A percentile compares a stretch with the other conserved stretches of the same genome.
Conservation (phyloP, 208 protist genomes). For the Leptomonas pyrrhocoris region DNA sequence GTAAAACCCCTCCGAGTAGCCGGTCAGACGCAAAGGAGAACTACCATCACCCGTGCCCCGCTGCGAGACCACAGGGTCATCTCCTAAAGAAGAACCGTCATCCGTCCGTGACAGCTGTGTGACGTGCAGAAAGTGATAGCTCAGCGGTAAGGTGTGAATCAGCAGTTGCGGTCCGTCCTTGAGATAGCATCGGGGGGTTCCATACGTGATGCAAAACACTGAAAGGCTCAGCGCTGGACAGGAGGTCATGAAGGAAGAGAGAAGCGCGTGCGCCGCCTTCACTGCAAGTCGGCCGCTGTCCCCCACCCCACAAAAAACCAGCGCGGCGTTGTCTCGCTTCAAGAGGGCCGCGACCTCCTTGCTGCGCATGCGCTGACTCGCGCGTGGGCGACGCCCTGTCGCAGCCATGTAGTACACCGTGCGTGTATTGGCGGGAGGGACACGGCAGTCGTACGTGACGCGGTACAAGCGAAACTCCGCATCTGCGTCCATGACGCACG, state of each 20-base stretch:
- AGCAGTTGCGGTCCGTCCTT: conserved; percentile 36
- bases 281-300: conserved; percentile 41
- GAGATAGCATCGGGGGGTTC: conserved; percentile 40
- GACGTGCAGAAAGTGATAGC: conserved; percentile 47
- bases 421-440: conserved; percentile 4
- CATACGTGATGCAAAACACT: conserved; percentile 68
- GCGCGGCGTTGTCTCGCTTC: conserved; percentile 31
- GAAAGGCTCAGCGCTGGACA: conserved; percentile 15
- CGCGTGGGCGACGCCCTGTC: conserved; percentile 7
- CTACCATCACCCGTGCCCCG: conserved; percentile 7
- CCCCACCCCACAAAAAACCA: conserved; percentile 64
- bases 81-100: background rate
- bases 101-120: conserved; percentile 23
- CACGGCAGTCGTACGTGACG: conserved; percentile 1
- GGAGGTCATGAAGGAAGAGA: conserved; percentile 36
- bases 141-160: conserved; percentile 38
- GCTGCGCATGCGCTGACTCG: conserved; percentile 25
- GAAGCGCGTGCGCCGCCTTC: conserved; percentile 38
- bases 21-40: conserved; percentile 6
- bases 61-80: conserved; percentile 5
- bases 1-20: conserved; percentile 31
- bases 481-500: conserved; percentile 16
- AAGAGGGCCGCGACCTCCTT: conserved; percentile 31
- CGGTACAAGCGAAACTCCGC: conserved; percentile 10
- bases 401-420: conserved; percentile 24